Evolutionary conservation across 805 yeast species (phyloP).

Genomic region (Saccharomycopsis javanensis): DNA sequence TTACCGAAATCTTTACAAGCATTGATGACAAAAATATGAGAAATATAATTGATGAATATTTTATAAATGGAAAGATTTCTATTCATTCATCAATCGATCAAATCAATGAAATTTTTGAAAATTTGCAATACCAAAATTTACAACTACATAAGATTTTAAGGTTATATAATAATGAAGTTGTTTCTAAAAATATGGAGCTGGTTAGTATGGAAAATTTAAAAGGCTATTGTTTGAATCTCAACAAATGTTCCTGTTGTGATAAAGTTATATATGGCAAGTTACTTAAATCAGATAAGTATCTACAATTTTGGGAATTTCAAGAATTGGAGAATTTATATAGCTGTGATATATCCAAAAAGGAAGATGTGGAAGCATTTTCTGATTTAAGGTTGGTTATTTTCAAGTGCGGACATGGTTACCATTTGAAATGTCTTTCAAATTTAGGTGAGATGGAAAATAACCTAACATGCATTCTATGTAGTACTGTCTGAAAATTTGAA

Average conservation of each 20-base stretch:
- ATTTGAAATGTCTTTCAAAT: conserved; percentile 42
- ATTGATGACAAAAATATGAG: neutral
- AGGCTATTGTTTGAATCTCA: conserved; percentile 56
- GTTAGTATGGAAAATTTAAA: conserved; percentile 33
- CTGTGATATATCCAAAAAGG: no score
- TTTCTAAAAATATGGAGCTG: conserved; percentile 36
- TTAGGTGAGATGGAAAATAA: conserved; percentile 30
- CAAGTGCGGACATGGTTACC: conserved; percentile 61
- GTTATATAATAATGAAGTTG: conserved; percentile 27
- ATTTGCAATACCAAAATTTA: conserved; percentile 23
- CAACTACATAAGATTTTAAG: conserved; percentile 23
- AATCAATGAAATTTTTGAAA: conserved; percentile 34
- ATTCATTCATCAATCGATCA: neutral
- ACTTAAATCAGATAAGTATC: conserved; percentile 25
- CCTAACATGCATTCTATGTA: conserved; percentile 35
- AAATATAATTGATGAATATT: neutral
- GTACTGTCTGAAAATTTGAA: neutral
- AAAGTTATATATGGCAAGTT: conserved; percentile 54
- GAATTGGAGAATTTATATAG: conserved; percentile 9
- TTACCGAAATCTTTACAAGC: neutral
- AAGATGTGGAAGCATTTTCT: conserved; percentile 3
- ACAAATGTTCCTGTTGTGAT: conserved; percentile 71
- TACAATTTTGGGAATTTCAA: conserved; percentile 48
- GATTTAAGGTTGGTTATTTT: conserved; percentile 38
- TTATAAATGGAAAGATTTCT: neutral